phyloP scores from a whole-genome alignment of 2,329 filamentous ascomycete species.

The Ascochyta pisi region DNA sequence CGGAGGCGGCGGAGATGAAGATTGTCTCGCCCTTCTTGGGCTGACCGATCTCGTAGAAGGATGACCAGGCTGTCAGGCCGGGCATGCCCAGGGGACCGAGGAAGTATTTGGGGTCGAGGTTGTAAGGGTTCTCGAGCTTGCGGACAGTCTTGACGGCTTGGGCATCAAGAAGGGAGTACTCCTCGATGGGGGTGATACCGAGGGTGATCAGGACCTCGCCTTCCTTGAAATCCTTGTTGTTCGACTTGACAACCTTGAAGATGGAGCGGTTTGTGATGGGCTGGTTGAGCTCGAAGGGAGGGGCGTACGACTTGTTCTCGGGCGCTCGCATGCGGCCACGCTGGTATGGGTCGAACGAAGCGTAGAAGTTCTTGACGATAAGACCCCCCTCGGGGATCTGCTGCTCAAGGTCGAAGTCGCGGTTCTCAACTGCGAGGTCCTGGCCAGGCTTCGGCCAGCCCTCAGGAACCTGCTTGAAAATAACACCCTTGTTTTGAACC shows the following conservation, averaged over 20 bases:
- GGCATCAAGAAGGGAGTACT: slow-evolving; percentile 69
- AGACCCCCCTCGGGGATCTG: slow-evolving; percentile 69
- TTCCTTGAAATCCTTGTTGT: slow-evolving; percentile 65
- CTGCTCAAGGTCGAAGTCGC: slow-evolving; percentile 71
- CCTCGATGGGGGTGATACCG: slow-evolving; percentile 63
- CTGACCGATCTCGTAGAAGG: slow-evolving; percentile 76
- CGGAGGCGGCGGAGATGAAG: slow-evolving; percentile 79
- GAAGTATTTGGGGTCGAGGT: slow-evolving; percentile 71
- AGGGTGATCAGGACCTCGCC: slow-evolving; percentile 70
- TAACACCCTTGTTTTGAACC: slow-evolving; percentile 74
- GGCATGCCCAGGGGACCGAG: slow-evolving; percentile 81
- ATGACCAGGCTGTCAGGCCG: slow-evolving; percentile 76
- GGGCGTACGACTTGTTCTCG: slow-evolving; percentile 69
- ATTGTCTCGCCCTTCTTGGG: slow-evolving; percentile 82
- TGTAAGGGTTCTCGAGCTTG: slow-evolving; percentile 73
- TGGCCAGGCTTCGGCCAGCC: slow-evolving; percentile 73
- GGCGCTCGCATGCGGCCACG: slow-evolving; percentile 77
- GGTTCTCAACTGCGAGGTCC: slow-evolving; percentile 71
- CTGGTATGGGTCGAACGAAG: slow-evolving; percentile 85
- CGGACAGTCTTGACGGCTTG: slow-evolving; percentile 53
- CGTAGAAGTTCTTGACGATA: slow-evolving; percentile 72
- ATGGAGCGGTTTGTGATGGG: slow-evolving; percentile 71
- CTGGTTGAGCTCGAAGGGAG: slow-evolving; percentile 66
- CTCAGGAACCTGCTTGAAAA: slow-evolving; percentile 73
- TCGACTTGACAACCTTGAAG: slow-evolving; percentile 74